These are phyloP conservation scores for Yarrowia porcina DNA, from an alignment of 805 yeast genomes.

Conservation along the genomic window DNA sequence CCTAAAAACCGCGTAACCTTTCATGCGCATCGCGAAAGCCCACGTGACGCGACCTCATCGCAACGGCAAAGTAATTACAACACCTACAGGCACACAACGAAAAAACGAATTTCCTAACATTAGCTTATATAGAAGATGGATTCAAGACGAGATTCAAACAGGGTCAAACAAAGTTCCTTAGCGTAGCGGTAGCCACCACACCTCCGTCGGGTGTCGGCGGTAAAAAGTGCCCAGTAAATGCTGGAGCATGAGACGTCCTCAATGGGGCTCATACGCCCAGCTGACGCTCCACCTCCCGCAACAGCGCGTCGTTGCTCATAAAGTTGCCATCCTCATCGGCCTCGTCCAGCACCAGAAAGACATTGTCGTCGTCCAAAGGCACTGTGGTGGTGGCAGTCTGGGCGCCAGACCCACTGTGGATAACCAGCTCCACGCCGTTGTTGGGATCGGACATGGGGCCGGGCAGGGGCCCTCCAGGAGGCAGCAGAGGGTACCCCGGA, in stretches of 20 bases:
- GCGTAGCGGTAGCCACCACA: background rate
- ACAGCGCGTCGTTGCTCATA: constrained; percentile 9
- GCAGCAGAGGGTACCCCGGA: constrained; percentile 2
- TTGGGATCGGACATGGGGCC: constrained; percentile 19
- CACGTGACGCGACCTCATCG: background rate
- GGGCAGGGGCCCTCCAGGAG: constrained; percentile 4
- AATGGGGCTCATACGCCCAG: background rate
- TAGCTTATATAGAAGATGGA: constrained; percentile 19
- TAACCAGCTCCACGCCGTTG: constrained; percentile 23
- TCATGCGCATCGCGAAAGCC: background rate
- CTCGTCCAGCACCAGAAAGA: constrained; percentile 12
- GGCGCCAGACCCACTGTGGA: background rate
- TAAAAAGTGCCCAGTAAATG: no score
- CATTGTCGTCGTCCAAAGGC: constrained; percentile 1
- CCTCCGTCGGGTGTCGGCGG: background rate
- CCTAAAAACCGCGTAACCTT: background rate
- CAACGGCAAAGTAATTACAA: background rate
- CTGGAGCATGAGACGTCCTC: no score
- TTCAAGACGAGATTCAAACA: constrained; percentile 5
- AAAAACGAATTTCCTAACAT: constrained; percentile 9
- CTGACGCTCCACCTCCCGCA: constrained; percentile 12
- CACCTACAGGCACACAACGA: background rate
- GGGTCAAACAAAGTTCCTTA: background rate
- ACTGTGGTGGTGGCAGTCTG: background rate
- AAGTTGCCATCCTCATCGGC: constrained; percentile 13